A percentile compares a stretch with the other conserved stretches of the same genome.
Evolutionary conservation across 306 rosid species (phyloP).

Genomic region (Dalbergia cultrata): DNA sequence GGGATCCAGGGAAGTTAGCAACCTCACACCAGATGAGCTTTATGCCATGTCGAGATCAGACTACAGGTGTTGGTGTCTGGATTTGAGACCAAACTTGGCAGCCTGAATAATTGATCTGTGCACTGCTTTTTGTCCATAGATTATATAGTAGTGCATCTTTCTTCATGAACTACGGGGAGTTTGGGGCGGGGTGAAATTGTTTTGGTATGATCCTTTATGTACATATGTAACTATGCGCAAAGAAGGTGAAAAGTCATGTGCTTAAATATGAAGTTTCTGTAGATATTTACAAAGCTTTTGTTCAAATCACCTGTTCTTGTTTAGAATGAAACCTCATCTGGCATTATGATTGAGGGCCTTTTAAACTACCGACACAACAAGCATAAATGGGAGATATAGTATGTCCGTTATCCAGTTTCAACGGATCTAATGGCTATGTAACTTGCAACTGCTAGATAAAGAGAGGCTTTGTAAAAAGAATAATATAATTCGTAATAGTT

Average conservation of each 20-base stretch:
- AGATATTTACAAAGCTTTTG: background rate
- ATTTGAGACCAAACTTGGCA: conserved; percentile 48
- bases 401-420: conserved; percentile 33
- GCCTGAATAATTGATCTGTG: conserved; percentile 33
- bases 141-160: conserved; percentile 13
- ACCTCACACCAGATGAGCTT: conserved; percentile 71
- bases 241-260: background rate
- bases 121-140: background rate
- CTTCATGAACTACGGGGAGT: background rate
- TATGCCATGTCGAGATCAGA: conserved; percentile 67
- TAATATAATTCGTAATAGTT: background rate
- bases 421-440: conserved; percentile 4
- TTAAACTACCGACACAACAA: conserved; percentile 15
- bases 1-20: conserved; percentile 59
- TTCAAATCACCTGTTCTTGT: background rate
- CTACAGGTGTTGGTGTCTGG: conserved; percentile 89
- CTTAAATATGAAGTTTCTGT: conserved; percentile 8
- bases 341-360: background rate
- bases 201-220: background rate
- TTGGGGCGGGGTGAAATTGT: background rate
- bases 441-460: background rate
- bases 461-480: background rate
- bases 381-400: background rate
- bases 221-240: background rate
- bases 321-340: background rate